Percentiles rank a stretch among this genome's conserved stretches.
These are phyloP conservation scores for Lenwebbia sp. DNA, from an alignment of 345 rosid genomes.

Conservation along the genomic window DNA sequence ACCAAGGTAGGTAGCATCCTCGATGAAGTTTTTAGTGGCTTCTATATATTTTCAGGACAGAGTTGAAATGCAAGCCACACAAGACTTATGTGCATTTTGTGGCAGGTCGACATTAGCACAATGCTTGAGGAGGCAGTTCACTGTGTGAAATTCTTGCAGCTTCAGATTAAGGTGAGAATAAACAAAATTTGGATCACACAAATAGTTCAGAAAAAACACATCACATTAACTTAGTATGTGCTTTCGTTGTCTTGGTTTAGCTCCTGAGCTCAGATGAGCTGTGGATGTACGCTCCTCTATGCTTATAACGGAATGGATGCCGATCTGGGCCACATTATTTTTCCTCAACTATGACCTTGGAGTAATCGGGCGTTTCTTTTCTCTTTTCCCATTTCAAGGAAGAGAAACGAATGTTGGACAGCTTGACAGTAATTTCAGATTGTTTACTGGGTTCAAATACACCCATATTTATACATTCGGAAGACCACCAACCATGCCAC, in stretches of 20 bases:
- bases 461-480: background rate
- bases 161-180: constrained; percentile 58
- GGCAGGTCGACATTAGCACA: constrained; percentile 63
- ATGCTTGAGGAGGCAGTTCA: constrained; percentile 87
- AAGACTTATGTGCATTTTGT: background rate
- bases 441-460: background rate
- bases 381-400: background rate
- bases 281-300: constrained; percentile 85
- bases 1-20: constrained; percentile 35
- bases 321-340: constrained; percentile 49
- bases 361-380: background rate
- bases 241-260: constrained; percentile 15
- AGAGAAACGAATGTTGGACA: background rate
- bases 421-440: background rate
- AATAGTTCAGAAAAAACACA: background rate
- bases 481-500: background rate
- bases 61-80: background rate
- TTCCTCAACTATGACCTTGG: constrained; percentile 1
- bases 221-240: background rate
- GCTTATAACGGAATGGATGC: constrained; percentile 66
- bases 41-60: background rate
- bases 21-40: background rate
- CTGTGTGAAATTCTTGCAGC: constrained; percentile 72
- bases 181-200: background rate
- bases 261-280: constrained; percentile 79